Base-by-base conservation (phyloP, 1,284 basidiomycete species). In the Meira nashicola region DNA sequence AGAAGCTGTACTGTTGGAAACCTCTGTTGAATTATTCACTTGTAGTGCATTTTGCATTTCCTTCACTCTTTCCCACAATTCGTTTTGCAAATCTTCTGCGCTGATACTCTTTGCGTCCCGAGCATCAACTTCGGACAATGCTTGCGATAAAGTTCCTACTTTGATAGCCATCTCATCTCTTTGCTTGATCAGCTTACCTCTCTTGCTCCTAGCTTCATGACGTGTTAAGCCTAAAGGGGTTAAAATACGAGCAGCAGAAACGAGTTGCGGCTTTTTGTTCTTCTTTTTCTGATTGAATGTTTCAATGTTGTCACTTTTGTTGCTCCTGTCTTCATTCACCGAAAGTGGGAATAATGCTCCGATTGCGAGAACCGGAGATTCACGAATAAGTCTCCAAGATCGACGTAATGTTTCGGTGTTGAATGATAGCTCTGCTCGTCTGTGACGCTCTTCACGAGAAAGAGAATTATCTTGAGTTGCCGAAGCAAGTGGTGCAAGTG, bases 201-300 rank as follows among this genome's bases (percentile, higher is more conserved):
- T 65, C 55, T 73, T 73, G 49, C 60, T 59, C n/a, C 56, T 59
- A 1, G 70, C 71, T 54, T 73, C 71, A 46, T 73, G 71, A 11
- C 63, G 52, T 1, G 60, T 63, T 6, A 73, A 58, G 40, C 46
- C 33, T n/a, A 63, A 41, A 2, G 58, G 58, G 9, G 58, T 47
- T 10, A 40, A 19, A 19, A n/a, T 38, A n/a, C 56, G 28, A 44
- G 19, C 43, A 21, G 43, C 23, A 25, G 21, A 17, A 55, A 40
- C n/a, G 40, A 23, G 38, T 33, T 54, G 15, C n/a, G n/a, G n/a
- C 21, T 15, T 6, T 48, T 28, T 2, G 19, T 39, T 25, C 23
- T 33, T 33, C n/a, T 23, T 38, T 33, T 39, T 28, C 12, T 15
- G 19, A 50, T 17, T 49, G 14, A n/a, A 40, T 21, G 41, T 48